These are phyloP conservation scores for Cytospora mali DNA, from an alignment of 2,329 filamentous ascomycete genomes.

Conservation along the genomic window DNA sequence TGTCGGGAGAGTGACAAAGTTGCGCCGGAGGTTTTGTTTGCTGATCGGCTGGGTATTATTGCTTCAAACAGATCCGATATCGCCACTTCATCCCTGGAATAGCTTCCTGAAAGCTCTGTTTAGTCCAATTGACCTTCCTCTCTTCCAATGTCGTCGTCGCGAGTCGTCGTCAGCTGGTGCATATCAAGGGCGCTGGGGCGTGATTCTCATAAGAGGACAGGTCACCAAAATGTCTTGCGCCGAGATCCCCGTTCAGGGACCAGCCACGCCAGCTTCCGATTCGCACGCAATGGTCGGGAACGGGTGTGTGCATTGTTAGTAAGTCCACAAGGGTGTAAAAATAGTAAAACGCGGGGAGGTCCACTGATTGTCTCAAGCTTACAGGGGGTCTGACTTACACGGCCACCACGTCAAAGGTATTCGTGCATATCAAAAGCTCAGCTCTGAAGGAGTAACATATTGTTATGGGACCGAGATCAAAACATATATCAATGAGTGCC, in stretches of 20 bases:
- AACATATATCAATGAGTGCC: not conserved
- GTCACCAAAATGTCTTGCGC: slow-evolving; percentile 18
- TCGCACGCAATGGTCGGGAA: not conserved
- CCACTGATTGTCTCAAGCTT: not conserved
- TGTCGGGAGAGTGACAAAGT: not conserved
- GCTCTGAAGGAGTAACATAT: too few species aligned
- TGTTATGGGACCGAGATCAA: too few species aligned
- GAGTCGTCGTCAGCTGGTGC: slow-evolving; percentile 17
- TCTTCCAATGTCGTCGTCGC: not conserved
- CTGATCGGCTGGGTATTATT: not conserved
- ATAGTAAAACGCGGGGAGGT: not conserved
- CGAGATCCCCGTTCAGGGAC: not conserved
- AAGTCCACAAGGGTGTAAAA: not conserved
- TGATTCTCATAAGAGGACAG: slow-evolving; percentile 20
- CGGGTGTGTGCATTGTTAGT: not conserved
- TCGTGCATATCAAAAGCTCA: too few species aligned
- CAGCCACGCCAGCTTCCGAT: not conserved
- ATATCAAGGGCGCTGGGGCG: slow-evolving; percentile 2
- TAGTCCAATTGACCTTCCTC: slow-evolving; percentile 5
- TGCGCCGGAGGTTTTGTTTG: slow-evolving; percentile 14
- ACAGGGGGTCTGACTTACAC: not conserved
- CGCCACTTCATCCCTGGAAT: slow-evolving; percentile 6
- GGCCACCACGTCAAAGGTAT: not conserved
- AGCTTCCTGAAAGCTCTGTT: not conserved
- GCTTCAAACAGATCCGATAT: not conserved